Percentiles rank a stretch among this genome's conserved stretches.
Evolutionary conservation across 371 early-diverging fungal species (phyloP).

Genomic region (Actinomucor elegans): DNA sequence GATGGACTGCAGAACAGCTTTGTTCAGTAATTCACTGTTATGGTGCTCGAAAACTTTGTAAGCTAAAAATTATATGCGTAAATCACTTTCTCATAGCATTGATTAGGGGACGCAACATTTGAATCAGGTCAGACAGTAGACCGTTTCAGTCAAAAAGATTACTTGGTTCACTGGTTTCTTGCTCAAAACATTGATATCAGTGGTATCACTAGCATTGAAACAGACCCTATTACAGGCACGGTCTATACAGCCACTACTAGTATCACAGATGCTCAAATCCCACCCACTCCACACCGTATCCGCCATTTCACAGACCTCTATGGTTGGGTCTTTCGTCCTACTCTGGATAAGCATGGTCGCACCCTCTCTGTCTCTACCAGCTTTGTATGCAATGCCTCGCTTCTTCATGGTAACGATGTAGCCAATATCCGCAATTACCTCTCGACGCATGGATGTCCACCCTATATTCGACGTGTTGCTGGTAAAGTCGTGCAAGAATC

Average conservation of each 20-base stretch:
- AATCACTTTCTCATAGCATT: background rate
- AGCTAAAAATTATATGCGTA: background rate
- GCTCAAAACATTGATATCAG: conserved; percentile 40
- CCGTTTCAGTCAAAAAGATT: conserved; percentile 58
- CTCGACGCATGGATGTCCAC: conserved; percentile 52
- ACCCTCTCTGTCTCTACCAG: conserved; percentile 47
- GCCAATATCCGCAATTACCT: conserved; percentile 46
- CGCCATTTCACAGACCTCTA: conserved; percentile 53
- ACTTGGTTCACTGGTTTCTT: conserved; percentile 45
- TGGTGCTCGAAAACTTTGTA: conserved; percentile 49
- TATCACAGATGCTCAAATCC: conserved; percentile 52
- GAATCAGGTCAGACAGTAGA: conserved; percentile 51
- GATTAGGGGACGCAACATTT: conserved; percentile 55
- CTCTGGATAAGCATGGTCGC: conserved; percentile 39
- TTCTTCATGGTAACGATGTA: too few relatives aligned
- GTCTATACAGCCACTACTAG: conserved; percentile 61
- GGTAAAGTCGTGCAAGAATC: conserved; percentile 42
- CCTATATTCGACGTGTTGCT: conserved; percentile 51
- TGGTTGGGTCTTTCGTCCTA: conserved; percentile 61
- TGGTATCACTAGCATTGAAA: conserved; percentile 55
- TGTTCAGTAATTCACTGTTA: conserved; percentile 45
- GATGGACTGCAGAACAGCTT: conserved; percentile 58
- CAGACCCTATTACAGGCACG: conserved; percentile 52
- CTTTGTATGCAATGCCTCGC: conserved; percentile 54
- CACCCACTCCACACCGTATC: conserved; percentile 36